A percentile compares a stretch with the other conserved stretches of the same genome.
Conservation (phyloP, 371 early-diverging fungal species). For the Mortierella sp. region DNA sequence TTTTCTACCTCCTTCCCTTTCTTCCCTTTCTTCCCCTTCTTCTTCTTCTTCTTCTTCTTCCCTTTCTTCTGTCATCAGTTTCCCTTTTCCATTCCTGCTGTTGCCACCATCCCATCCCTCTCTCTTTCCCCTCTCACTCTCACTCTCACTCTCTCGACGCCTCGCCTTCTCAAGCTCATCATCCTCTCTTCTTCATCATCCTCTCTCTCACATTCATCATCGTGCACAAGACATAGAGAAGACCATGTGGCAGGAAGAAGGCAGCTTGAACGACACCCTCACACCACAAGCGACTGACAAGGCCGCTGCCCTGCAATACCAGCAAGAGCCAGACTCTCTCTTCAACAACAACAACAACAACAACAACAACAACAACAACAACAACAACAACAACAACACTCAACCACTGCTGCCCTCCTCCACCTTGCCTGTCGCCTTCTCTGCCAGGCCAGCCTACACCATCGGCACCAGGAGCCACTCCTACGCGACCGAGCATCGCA, state of each 20-base stretch:
- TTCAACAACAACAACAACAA: too few species aligned
- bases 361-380: too few species aligned
- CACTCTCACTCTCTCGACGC: neutral
- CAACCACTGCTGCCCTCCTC: slow-evolving; percentile 33
- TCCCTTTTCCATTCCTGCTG: neutral
- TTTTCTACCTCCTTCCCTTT: neutral
- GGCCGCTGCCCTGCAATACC: slow-evolving; percentile 14
- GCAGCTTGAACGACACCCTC: slow-evolving; percentile 2
- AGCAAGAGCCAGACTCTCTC: slow-evolving; percentile 26
- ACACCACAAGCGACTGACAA: neutral
- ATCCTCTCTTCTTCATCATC: neutral
- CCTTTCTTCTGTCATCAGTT: neutral
- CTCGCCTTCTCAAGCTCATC: neutral
- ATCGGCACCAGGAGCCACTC: slow-evolving; percentile 52
- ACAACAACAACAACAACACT: too few species aligned
- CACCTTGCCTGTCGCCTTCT: slow-evolving; percentile 29
- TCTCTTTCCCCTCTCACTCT: neutral
- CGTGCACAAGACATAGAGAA: neutral
- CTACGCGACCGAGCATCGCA: slow-evolving; percentile 36
- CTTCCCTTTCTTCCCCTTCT: neutral
- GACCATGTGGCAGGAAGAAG: slow-evolving; percentile 33
- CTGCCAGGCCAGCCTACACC: slow-evolving; percentile 34
- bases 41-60: neutral
- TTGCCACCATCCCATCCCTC: slow-evolving; percentile 8
- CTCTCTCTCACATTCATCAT: neutral